Evolutionary conservation across 1,284 basidiomycete species (phyloP).

Genomic region (Cryptococcus depauperatus): DNA sequence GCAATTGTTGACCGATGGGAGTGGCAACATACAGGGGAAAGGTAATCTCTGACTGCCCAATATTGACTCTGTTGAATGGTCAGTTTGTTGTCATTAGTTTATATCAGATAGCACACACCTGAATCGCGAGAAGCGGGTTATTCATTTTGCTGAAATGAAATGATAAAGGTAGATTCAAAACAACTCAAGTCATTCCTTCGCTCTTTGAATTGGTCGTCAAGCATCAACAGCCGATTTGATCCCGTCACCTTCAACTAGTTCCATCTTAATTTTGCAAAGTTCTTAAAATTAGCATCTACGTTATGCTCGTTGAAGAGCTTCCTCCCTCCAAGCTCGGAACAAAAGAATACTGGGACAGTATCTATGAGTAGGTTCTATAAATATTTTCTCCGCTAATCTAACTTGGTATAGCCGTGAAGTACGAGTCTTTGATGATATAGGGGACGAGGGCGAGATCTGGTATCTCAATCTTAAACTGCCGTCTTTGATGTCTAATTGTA

Average conservation of each 20-base stretch:
- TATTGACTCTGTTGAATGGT: constrained; percentile 81
- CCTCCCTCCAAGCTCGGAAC: constrained; percentile 44
- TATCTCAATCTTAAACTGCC: constrained; percentile 8
- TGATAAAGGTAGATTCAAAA: neutral
- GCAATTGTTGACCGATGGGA: neutral
- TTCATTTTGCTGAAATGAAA: constrained; percentile 22
- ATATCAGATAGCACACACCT: constrained; percentile 38
- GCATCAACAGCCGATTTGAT: too few species aligned
- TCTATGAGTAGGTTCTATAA: constrained; percentile 35
- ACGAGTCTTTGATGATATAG: constrained; percentile 39
- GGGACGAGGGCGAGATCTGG: constrained; percentile 44
- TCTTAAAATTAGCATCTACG: too few species aligned
- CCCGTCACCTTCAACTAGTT: too few species aligned
- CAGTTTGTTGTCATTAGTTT: too few species aligned
- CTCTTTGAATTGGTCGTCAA: too few species aligned
- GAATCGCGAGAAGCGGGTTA: constrained; percentile 44
- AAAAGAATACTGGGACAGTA: constrained; percentile 45
- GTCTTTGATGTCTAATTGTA: neutral
- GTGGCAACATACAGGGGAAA: constrained; percentile 65
- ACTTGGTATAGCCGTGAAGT: constrained; percentile 39
- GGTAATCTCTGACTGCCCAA: constrained; percentile 92
- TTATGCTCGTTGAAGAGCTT: constrained; percentile 39
- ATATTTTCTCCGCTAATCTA: constrained; percentile 1
- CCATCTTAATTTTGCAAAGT: too few species aligned
- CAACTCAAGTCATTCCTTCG: neutral